phyloP scores from a whole-genome alignment of 2,329 filamentous ascomycete species.

The Pseudogymnoascus sp. region DNA sequence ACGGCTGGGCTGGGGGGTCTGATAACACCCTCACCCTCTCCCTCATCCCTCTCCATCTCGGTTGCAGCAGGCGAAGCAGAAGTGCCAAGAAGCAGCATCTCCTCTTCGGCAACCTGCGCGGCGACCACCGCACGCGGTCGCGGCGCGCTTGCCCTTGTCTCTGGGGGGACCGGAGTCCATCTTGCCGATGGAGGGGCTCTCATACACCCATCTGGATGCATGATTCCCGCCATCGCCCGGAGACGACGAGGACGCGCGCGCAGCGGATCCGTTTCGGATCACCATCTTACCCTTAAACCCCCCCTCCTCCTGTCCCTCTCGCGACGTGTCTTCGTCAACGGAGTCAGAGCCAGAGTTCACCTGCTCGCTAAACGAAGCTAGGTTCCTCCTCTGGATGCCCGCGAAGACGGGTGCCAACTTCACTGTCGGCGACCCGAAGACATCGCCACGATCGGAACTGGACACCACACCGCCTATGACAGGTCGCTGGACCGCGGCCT shows the following conservation, averaged over 20 bases:
- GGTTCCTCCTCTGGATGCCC: not conserved
- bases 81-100: not conserved
- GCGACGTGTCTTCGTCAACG: not conserved
- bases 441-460: not conserved
- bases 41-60: not conserved
- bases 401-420: not conserved
- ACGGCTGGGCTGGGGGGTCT: not conserved
- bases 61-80: not conserved
- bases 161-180: constrained; percentile 4
- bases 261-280: not conserved
- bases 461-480: not conserved
- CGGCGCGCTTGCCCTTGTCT: not conserved
- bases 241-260: constrained; percentile 1
- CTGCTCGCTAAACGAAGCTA: not conserved
- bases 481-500: not conserved
- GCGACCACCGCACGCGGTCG: not conserved
- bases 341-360: constrained; percentile 5
- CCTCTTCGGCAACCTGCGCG: not conserved
- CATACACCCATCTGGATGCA: not conserved
- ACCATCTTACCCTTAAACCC: not conserved
- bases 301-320: not conserved
- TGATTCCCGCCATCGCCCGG: not conserved
- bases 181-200: constrained; percentile 1
- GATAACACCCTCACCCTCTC: not conserved
- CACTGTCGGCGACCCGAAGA: not conserved